Conservation (phyloP, 257 asterid genomes). For the Knoxia roxburghii region DNA sequence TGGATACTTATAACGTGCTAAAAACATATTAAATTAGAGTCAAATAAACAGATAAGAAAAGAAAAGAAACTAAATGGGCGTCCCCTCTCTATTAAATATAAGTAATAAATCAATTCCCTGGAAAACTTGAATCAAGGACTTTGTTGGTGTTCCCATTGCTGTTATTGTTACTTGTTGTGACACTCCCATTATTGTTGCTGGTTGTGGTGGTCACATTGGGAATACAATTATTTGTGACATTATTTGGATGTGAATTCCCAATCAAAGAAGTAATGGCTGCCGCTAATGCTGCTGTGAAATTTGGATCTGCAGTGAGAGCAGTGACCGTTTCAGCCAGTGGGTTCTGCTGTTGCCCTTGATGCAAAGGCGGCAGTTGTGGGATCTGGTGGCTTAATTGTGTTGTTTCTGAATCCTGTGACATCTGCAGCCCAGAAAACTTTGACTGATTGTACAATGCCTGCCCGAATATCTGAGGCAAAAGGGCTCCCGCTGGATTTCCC, state of each 20-base stretch:
- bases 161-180: too few relatives aligned
- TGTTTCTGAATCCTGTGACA: conserved; percentile 53
- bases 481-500: conserved; percentile 40
- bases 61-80: neutral
- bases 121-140: conserved; percentile 31
- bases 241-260: conserved; percentile 37
- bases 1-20: neutral
- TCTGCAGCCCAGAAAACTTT: conserved; percentile 67
- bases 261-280: conserved; percentile 67
- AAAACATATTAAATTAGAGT: neutral
- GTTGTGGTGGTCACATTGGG: conserved; percentile 9
- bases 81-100: conserved; percentile 8
- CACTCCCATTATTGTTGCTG: conserved; percentile 20
- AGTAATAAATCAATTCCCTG: conserved; percentile 25
- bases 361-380: conserved; percentile 17
- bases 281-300: conserved; percentile 68
- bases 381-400: conserved; percentile 15
- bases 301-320: conserved; percentile 70
- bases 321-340: conserved; percentile 55
- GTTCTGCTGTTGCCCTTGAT: conserved; percentile 40
- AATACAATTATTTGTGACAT: conserved; percentile 18
- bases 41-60: neutral
- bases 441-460: conserved; percentile 75
- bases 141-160: conserved; percentile 40
- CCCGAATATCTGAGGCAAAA: conserved; percentile 62